A percentile compares a stretch with the other conserved stretches of the same genome.
Conservation (phyloP, 257 asterid species). For the Petrea volubilis region DNA sequence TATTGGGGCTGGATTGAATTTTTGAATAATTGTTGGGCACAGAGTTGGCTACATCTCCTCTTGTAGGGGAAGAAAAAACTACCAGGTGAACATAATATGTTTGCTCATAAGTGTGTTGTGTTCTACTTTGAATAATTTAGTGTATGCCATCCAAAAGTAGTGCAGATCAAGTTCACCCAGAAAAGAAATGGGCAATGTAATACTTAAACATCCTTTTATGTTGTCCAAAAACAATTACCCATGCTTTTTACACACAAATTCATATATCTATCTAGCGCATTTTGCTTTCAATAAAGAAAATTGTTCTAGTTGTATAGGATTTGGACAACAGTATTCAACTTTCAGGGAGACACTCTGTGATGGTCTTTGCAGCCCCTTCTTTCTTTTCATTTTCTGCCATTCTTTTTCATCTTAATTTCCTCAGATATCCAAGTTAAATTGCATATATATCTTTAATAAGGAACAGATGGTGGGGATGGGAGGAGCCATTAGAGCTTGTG, state of each 20-base stretch:
- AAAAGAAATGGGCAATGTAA: background rate
- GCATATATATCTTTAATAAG: background rate
- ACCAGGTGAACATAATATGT: background rate
- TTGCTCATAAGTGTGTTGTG: background rate
- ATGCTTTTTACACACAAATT: background rate
- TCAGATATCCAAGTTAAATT: background rate
- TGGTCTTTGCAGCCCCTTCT: background rate
- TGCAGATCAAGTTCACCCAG: background rate
- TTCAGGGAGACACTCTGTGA: background rate
- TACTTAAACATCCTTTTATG: background rate
- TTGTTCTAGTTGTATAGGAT: constrained; percentile 5
- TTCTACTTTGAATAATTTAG: background rate
- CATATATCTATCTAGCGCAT: background rate
- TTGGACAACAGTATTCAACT: background rate
- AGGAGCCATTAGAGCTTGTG: too few relatives aligned
- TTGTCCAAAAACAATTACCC: background rate
- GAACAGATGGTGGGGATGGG: background rate
- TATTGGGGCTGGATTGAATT: background rate
- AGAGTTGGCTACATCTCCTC: background rate
- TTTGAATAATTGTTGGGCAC: background rate
- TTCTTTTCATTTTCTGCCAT: background rate
- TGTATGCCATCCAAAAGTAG: background rate
- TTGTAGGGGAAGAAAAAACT: background rate
- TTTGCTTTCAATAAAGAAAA: background rate
- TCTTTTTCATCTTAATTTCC: background rate